phyloP scores from a whole-genome alignment of 2,329 filamentous ascomycete species.

The Sporothrix dimorphospora region DNA sequence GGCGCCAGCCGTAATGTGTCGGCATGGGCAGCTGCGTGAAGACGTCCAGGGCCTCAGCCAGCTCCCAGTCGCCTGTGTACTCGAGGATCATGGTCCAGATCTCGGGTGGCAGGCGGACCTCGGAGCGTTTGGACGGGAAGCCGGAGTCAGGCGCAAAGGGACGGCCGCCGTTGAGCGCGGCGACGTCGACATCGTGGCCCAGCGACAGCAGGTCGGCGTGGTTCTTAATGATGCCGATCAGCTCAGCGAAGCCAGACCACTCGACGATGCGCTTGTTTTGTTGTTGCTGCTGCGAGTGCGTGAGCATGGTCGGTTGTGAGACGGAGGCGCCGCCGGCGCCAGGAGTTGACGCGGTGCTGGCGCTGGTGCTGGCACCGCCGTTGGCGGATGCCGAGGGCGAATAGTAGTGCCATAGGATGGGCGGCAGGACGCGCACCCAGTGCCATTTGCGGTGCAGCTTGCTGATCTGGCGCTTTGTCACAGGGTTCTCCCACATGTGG shows the following conservation, averaged over 20 bases:
- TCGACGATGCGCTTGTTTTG: conserved; percentile 54
- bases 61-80: conserved; percentile 85
- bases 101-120: conserved; percentile 71
- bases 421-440: conserved; percentile 81
- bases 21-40: conserved; percentile 78
- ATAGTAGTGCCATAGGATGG: conserved; percentile 78
- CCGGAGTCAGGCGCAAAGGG: conserved; percentile 29
- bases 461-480: conserved; percentile 83
- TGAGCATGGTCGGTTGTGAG: not conserved
- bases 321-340: conserved; percentile 31
- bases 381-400: conserved; percentile 33
- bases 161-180: conserved; percentile 39
- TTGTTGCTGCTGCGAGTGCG: conserved; percentile 33
- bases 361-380: conserved; percentile 40
- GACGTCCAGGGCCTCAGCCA: conserved; percentile 78
- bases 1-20: conserved; percentile 61
- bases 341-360: conserved; percentile 25
- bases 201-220: conserved; percentile 75
- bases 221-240: conserved; percentile 75
- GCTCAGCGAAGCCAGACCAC: conserved; percentile 69
- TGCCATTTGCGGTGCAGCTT: conserved; percentile 84
- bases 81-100: conserved; percentile 90
- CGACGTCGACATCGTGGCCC: conserved; percentile 68
- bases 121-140: conserved; percentile 36
- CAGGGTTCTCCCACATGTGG: conserved; percentile 86